phyloP scores from a whole-genome alignment of 345 rosid genomes.

The Conringia planisiliqua region DNA sequence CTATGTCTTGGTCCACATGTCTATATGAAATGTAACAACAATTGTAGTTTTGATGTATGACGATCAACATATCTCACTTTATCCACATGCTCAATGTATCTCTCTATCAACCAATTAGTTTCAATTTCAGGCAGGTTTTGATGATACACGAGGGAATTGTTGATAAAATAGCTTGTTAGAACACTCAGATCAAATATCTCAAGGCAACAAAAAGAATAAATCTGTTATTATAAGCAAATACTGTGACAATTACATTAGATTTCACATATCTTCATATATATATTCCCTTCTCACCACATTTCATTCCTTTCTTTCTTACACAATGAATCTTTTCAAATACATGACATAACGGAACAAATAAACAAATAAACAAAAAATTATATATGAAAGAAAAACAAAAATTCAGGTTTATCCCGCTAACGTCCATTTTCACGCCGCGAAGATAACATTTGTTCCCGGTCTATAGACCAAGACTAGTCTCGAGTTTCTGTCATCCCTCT shows the following conservation, averaged over 20 bases:
- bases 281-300: slow-evolving; percentile 14
- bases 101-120: neutral
- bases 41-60: neutral
- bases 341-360: slow-evolving; percentile 8
- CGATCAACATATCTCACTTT: neutral
- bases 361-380: slow-evolving; percentile 11
- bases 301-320: neutral
- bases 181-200: neutral
- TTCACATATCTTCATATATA: slow-evolving; percentile 24
- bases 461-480: slow-evolving; percentile 55
- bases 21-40: neutral
- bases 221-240: slow-evolving; percentile 29
- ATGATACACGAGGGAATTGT: neutral
- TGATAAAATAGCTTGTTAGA: neutral
- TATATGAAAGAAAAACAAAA: slow-evolving; percentile 9
- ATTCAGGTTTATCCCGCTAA: slow-evolving; percentile 8
- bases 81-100: neutral
- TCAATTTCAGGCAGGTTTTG: neutral
- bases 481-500: slow-evolving; percentile 39
- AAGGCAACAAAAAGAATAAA: slow-evolving; percentile 2
- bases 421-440: slow-evolving; percentile 1
- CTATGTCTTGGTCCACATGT: neutral
- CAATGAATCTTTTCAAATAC: slow-evolving; percentile 21
- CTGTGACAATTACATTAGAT: slow-evolving; percentile 27
- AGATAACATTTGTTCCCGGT: neutral